Evolutionary conservation across 306 rosid genomes (phyloP).

Genomic region (Cicer cuneatum): DNA sequence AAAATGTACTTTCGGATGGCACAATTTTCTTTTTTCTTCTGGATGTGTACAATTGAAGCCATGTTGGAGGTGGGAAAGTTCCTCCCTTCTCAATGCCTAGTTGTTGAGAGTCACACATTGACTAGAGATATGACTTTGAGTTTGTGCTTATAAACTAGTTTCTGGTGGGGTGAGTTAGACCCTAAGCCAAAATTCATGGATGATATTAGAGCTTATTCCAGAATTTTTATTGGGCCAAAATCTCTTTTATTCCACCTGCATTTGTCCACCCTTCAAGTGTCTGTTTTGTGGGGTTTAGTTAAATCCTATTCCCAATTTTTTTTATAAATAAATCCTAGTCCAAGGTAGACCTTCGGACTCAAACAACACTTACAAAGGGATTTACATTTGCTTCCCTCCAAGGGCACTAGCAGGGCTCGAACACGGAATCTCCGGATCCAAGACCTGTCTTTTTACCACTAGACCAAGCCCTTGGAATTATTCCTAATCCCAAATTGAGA

Average conservation of each 20-base stretch:
- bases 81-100: not conserved
- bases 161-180: not conserved
- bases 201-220: not conserved
- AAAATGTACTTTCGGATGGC: no score
- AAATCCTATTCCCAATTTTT: not conserved
- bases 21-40: no score
- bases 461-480: no score
- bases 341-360: no score
- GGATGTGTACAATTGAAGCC: no score
- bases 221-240: not conserved
- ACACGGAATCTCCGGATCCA: no score
- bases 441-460: no score
- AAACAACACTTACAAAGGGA: no score
- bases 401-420: no score
- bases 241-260: not conserved
- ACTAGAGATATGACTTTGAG: not conserved
- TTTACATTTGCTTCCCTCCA: no score
- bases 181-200: not conserved
- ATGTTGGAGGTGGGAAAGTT: no score
- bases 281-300: not conserved
- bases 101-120: not conserved
- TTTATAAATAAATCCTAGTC: no score
- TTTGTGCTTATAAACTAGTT: not conserved
- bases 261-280: not conserved
- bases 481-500: not conserved